Base-by-base conservation (phyloP, 78 protist species). In the Planoprotostelium fungivorum region DNA sequence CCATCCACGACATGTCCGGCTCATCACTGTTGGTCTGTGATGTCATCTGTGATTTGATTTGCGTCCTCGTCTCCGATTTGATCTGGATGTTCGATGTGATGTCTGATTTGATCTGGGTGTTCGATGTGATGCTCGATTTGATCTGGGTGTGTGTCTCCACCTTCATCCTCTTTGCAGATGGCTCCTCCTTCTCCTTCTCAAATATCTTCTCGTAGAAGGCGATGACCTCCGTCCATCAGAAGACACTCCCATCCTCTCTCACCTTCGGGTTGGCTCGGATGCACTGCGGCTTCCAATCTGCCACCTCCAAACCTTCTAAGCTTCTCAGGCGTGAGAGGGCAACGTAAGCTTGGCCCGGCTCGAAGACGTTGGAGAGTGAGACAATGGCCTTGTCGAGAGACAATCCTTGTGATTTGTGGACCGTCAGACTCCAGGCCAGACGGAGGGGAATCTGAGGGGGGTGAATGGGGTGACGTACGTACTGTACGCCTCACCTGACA, bases 381-480 rank as follows among this genome's bases (percentile, higher is more conserved):
- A 96, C 93, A 34, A 83, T 85, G 29, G 96, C 94, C 31, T 91
- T 86, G 39, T 90, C 96, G 29, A 98, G 63, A 25, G 98, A 96
- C 96, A 96, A 87, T 31, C 99, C 99, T 86, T 98, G 99, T 31
- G 95, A 83, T 87, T 97, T 96, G 92, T 97, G 99, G 37, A 97
- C 89, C 0, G 99, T 96, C 31, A 97, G 86, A 29, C 98, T 98
- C 98, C 98, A 98, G 0, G 99, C 98, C 36, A 98, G 87, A 29
- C 83, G 90, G 36, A 98, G 89, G n/a, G 99, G 99, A 10, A 97
- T 1, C 91, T 97, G 98, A 34, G 63, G 28, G 29, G 90, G 31
- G 5, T 51, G 31, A 51, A n/a, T n/a, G n/a, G 73, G 16, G 5
- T 16, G 16, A 51, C 16, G 5, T 51, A 25, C 31, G 16, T 16